A percentile compares a stretch with the other conserved stretches of the same genome.
These are phyloP conservation scores for Herpetospermum pedunculosum DNA, from an alignment of 306 rosid species.

Conservation along the genomic window DNA sequence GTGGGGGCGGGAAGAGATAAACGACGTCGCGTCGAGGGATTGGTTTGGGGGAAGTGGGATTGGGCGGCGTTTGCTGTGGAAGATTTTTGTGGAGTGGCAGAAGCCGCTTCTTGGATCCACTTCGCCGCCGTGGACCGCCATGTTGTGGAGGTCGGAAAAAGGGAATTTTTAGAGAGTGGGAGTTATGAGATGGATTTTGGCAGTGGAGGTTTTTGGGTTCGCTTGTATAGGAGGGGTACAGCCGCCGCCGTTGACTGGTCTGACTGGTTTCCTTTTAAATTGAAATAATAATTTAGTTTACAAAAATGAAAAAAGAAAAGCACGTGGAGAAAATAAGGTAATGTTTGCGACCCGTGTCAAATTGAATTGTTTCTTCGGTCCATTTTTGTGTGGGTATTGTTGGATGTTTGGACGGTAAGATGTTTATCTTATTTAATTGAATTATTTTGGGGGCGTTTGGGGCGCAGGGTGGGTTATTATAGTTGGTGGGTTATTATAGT, in stretches of 20 bases:
- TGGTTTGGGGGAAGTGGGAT: conserved; percentile 44
- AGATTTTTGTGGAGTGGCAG: conserved; percentile 44
- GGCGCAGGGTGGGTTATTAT: too few relatives aligned
- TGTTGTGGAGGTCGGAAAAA: background rate
- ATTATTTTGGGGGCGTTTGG: too few relatives aligned
- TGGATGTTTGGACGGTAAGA: too few relatives aligned
- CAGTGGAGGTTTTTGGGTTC: background rate
- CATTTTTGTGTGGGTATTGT: too few relatives aligned
- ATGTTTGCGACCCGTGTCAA: too few relatives aligned
- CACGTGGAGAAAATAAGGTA: too few relatives aligned
- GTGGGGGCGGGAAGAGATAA: conserved; percentile 75
- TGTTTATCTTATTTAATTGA: too few relatives aligned
- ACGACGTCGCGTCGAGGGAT: conserved; percentile 50
- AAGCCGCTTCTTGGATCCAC: conserved; percentile 55
- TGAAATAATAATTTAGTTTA: background rate
- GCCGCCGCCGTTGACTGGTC: background rate
- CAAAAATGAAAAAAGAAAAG: background rate
- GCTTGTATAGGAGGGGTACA: background rate
- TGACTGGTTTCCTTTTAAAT: background rate
- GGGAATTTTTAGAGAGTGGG: background rate
- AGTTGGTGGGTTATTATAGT: too few relatives aligned
- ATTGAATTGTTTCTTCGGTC: too few relatives aligned
- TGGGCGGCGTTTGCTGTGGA: conserved; percentile 59
- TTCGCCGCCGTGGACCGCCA: conserved; percentile 3
- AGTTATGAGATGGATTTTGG: background rate